Base-by-base conservation (phyloP, 2,329 filamentous ascomycete species). In the Aureobasidium uvarum region DNA sequence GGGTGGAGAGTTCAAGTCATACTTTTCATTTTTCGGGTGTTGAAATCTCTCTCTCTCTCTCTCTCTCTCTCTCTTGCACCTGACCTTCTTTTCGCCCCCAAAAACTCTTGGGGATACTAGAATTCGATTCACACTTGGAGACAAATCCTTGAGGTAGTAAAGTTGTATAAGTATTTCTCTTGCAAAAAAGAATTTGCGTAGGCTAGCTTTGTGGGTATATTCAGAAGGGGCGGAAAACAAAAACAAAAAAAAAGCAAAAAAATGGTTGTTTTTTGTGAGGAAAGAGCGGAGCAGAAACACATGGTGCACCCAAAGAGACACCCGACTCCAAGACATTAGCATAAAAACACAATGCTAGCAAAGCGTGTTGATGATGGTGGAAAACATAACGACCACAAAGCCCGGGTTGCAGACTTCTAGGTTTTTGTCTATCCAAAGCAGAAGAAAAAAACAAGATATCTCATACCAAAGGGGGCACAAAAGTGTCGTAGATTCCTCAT, bases 401-500 rank as follows among this genome's bases (percentile, higher is more conserved):
- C 7, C 45, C 23, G 18, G 45, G 14, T 7, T 48, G 25, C 13
- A 18, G 2, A 28, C 23, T 16, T 28, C 45, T 20, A 28, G 14
- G 23, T 28, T 8, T 28, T 8, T 25, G 23, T 28, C 10, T 36
- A 36, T 36, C 45, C 23, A 48, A 48, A 18, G 45, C 45, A 28
- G 14, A 50, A 31, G 25, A 10, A 50, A 31, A 13, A 10, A 28
- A 31, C 5, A 16, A 6, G 20, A 16, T 20, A 16, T 11, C 28
- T 48, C 23, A 28, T 28, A 28, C 11, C 23, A 18, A 10, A 28
- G 23, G 23, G 25, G 25, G 25, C 25, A 23, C 13, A 4, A 13
- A 48, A 8, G 14, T 28, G 23, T 7, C 18, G 39, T 6, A 16
- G 8, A 11, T 33, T 14, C 7, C 36, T 59, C 43, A 75, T 54